phyloP scores from a whole-genome alignment of 495 filamentous ascomycete species.

The Astrothelium subdiscretum region DNA sequence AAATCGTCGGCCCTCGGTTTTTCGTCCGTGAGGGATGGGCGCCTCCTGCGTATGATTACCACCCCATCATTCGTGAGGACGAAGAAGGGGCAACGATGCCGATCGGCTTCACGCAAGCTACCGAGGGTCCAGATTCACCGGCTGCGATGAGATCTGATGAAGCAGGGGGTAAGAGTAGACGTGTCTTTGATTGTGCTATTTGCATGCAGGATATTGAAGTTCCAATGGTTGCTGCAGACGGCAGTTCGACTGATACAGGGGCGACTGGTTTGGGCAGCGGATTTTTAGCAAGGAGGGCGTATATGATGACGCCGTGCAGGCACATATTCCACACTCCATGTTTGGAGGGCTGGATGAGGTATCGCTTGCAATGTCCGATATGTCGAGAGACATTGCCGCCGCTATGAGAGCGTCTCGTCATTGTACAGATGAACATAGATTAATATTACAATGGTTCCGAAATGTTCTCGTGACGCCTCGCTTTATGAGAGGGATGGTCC shows the following conservation, averaged over 20 bases:
- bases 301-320: conserved; percentile 95
- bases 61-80: conserved; percentile 79
- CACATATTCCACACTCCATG: conserved; percentile 94
- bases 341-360: conserved; percentile 92
- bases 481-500: not conserved
- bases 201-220: conserved; percentile 87
- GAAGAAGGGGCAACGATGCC: conserved; percentile 60
- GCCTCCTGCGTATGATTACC: conserved; percentile 87
- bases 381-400: conserved; percentile 84
- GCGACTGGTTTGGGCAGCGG: conserved; percentile 38
- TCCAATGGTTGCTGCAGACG: conserved; percentile 54
- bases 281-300: conserved; percentile 64
- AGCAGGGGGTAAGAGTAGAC: conserved; percentile 40
- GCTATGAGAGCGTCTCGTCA: conserved; percentile 37
- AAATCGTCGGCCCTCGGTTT: conserved; percentile 75
- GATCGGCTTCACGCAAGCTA: conserved; percentile 46
- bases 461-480: not conserved
- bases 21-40: conserved; percentile 58
- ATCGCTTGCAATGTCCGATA: conserved; percentile 86
- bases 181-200: conserved; percentile 81
- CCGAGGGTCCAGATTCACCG: not conserved
- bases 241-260: conserved; percentile 36
- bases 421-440: not conserved
- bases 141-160: conserved; percentile 16
- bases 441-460: not conserved